Percentiles rank a stretch among this genome's conserved stretches.
These are phyloP conservation scores for Picochlorum sp. DNA, from an alignment of 139 green algal species.

Conservation along the genomic window DNA sequence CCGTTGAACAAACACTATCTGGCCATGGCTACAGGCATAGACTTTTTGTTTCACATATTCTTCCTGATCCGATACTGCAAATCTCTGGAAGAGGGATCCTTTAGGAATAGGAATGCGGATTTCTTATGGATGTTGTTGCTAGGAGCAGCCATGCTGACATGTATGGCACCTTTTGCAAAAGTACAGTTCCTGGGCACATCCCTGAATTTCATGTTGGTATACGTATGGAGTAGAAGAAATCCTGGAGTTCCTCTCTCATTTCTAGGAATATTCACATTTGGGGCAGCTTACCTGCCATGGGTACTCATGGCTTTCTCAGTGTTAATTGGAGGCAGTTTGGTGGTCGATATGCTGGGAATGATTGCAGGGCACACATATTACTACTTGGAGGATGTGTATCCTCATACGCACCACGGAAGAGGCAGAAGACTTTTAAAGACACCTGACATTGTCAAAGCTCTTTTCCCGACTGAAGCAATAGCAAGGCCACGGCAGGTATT, in stretches of 20 bases:
- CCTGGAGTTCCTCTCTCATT: slow-evolving; percentile 89
- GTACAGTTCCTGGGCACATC: slow-evolving; percentile 91
- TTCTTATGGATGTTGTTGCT: slow-evolving; percentile 98
- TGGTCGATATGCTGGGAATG: slow-evolving; percentile 92
- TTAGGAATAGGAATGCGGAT: slow-evolving; percentile 81
- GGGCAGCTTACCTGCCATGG: slow-evolving; percentile 96
- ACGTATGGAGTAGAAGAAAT: slow-evolving; percentile 93
- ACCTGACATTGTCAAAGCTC: too few species aligned
- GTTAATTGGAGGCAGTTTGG: slow-evolving; percentile 74
- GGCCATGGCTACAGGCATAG: too few species aligned
- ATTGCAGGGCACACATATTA: slow-evolving; percentile 90
- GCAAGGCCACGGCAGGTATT: too few species aligned
- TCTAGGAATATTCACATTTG: slow-evolving; percentile 98
- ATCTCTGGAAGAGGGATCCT: slow-evolving; percentile 90
- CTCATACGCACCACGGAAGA: slow-evolving; percentile 31
- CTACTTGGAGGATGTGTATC: slow-evolving; percentile 97
- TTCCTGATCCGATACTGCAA: slow-evolving; percentile 97
- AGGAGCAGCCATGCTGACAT: slow-evolving; percentile 65
- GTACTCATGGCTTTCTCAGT: slow-evolving; percentile 91
- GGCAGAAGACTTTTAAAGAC: slow-evolving; percentile 8
- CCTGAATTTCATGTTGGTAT: slow-evolving; percentile 99
- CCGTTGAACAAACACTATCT: slow-evolving; percentile 36
- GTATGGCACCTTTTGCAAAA: slow-evolving; percentile 77
- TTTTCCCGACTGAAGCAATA: too few species aligned
- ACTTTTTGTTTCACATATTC: slow-evolving; percentile 99